phyloP scores from a whole-genome alignment of 192 early-diverging fungal genomes.

The Coemansia sp. region DNA sequence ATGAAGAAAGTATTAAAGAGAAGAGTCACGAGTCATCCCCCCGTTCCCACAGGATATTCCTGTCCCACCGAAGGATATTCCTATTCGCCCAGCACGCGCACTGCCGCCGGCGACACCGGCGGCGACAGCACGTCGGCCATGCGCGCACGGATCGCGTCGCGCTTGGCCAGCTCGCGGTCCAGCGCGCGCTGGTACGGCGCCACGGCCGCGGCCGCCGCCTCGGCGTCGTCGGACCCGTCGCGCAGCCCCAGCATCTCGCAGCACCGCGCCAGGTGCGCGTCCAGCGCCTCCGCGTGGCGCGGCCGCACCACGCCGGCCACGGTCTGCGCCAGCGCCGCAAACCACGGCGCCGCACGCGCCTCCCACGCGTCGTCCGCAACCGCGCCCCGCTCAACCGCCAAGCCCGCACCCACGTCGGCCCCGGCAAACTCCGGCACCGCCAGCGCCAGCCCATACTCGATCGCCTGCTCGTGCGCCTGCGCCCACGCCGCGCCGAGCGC shows the following conservation, averaged over 20 bases:
- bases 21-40: too few species aligned
- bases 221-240: background rate
- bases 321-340: conserved; percentile 40
- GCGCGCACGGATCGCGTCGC: conserved; percentile 37
- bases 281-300: conserved; percentile 38
- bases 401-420: conserved; percentile 1
- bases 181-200: conserved; percentile 37
- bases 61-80: too few species aligned
- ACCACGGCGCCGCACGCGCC: conserved; percentile 27
- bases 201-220: conserved; percentile 10
- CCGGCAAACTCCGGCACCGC: background rate
- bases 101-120: conserved; percentile 6
- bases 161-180: conserved; percentile 38
- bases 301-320: conserved; percentile 39
- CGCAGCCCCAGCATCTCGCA: background rate
- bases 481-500: conserved; percentile 36
- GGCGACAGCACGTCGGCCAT: conserved; percentile 19
- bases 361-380: conserved; percentile 18
- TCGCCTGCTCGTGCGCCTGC: conserved; percentile 15
- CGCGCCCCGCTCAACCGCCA: background rate
- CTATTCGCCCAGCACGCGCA: too few species aligned
- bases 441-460: conserved; percentile 15
- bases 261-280: conserved; percentile 1
- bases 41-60: too few species aligned
- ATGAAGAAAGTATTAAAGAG: background rate